Evolutionary conservation across 345 rosid genomes (phyloP).

Genomic region (Carallia brachiata): DNA sequence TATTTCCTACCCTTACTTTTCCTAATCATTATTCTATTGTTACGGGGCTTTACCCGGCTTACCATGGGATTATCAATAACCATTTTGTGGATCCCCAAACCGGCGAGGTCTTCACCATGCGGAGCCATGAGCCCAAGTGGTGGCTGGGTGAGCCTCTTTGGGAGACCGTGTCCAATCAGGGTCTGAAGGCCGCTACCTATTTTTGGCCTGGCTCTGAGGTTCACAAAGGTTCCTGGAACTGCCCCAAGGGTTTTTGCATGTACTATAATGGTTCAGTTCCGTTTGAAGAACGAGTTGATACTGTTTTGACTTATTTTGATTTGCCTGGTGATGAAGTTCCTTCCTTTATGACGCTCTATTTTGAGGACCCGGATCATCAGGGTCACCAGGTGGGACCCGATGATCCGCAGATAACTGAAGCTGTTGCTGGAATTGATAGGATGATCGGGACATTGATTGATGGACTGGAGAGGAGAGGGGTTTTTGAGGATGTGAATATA

Average conservation of each 20-base stretch:
- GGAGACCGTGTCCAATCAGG: conserved; percentile 88
- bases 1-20: conserved; percentile 82
- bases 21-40: conserved; percentile 95
- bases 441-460: conserved; percentile 74
- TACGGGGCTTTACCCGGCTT: conserved; percentile 88
- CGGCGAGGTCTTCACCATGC: conserved; percentile 61
- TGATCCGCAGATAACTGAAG: conserved; percentile 79
- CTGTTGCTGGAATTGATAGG: conserved; percentile 63
- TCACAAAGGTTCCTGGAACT: conserved; percentile 82
- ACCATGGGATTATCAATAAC: conserved; percentile 79
- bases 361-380: conserved; percentile 97
- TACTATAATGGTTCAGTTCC: conserved; percentile 69
- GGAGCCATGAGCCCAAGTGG: conserved; percentile 85
- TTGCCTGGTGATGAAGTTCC: conserved; percentile 65
- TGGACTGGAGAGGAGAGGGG: conserved; percentile 76
- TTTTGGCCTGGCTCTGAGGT: conserved; percentile 99
- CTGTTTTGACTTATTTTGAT: conserved; percentile 72
- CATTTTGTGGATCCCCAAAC: conserved; percentile 58
- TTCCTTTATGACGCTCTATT: conserved; percentile 73
- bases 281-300: conserved; percentile 82
- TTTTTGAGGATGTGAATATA: conserved; percentile 79
- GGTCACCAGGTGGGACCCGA: conserved; percentile 94
- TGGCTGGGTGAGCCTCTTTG: conserved; percentile 95
- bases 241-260: conserved; percentile 60
- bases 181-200: conserved; percentile 75